Percentiles rank a stretch among this genome's conserved stretches.
These are phyloP conservation scores for Saitoella complicata DNA, from an alignment of 805 yeast species.

Conservation along the genomic window DNA sequence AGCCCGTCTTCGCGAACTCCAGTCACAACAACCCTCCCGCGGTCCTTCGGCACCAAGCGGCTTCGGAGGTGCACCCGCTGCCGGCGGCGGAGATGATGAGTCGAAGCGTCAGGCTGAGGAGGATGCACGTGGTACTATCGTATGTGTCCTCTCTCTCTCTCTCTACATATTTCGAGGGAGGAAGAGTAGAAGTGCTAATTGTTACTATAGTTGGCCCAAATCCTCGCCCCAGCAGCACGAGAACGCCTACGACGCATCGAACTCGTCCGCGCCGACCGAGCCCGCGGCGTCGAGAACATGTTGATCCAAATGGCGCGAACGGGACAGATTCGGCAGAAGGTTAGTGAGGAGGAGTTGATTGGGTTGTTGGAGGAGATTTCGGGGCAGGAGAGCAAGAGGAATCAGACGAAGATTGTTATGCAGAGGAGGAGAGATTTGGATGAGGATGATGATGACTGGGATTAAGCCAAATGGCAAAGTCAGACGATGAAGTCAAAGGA, in stretches of 20 bases:
- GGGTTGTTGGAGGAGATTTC: constrained; percentile 70
- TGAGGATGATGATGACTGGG: no score
- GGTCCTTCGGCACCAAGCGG: constrained; percentile 1
- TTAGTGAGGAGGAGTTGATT: constrained; percentile 71
- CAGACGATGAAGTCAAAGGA: no score
- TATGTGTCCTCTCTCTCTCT: constrained; percentile 6
- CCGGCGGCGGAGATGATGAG: constrained; percentile 7
- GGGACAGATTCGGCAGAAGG: constrained; percentile 59
- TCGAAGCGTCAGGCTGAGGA: constrained; percentile 15
- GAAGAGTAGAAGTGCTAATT: no score
- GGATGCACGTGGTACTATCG: constrained; percentile 25
- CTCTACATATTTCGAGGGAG: no score
- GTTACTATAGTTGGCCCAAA: constrained; percentile 38
- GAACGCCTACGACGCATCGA: constrained; percentile 76
- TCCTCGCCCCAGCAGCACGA: constrained; percentile 67
- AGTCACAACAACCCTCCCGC: constrained; percentile 23
- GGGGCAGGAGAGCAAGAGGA: constrained; percentile 40
- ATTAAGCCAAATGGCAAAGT: no score
- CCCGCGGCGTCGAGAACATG: constrained; percentile 59
- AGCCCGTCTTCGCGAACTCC: constrained; percentile 79
- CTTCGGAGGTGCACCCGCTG: background rate
- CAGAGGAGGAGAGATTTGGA: no score
- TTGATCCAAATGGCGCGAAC: constrained; percentile 52
- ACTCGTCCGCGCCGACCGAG: constrained; percentile 83
- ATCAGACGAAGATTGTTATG: constrained; percentile 45